phyloP scores from a whole-genome alignment of 2,329 filamentous ascomycete genomes.

The Chrysosporium keratinophilum region DNA sequence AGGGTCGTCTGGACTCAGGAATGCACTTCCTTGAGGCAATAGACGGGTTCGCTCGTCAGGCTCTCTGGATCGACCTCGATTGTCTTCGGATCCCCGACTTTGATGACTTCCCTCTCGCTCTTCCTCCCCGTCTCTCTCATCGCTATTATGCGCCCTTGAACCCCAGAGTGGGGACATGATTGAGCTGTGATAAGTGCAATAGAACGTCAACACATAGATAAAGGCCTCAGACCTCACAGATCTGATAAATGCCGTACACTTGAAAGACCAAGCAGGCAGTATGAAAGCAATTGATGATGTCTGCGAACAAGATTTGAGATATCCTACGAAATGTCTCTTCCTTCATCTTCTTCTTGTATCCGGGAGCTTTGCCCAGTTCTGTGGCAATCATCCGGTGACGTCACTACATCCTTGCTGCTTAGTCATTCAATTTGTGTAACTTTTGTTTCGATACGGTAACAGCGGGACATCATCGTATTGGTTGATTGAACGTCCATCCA shows the following conservation, averaged over 20 bases:
- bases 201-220: background rate
- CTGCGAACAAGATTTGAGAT: too few relatives aligned
- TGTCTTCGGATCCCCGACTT: conserved; percentile 4
- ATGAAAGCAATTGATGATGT: too few relatives aligned
- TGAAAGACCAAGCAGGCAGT: background rate
- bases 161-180: conserved; percentile 23
- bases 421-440: too few relatives aligned
- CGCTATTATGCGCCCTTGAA: conserved; percentile 7
- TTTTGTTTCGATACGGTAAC: too few relatives aligned
- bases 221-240: conserved; percentile 8
- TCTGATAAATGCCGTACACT: background rate
- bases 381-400: background rate
- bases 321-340: too few relatives aligned
- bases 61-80: conserved; percentile 25
- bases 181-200: background rate
- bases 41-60: conserved; percentile 56
- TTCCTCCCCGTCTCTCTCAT: conserved; percentile 4
- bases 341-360: too few relatives aligned
- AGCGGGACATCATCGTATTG: too few relatives aligned
- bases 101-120: conserved; percentile 5
- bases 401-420: background rate
- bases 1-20: conserved; percentile 68
- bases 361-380: background rate
- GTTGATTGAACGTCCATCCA: too few relatives aligned
- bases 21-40: conserved; percentile 55